A percentile compares a stretch with the other conserved stretches of the same genome.
Conservation (phyloP, 441 rosid species). For the Gossypium davidsonii region DNA sequence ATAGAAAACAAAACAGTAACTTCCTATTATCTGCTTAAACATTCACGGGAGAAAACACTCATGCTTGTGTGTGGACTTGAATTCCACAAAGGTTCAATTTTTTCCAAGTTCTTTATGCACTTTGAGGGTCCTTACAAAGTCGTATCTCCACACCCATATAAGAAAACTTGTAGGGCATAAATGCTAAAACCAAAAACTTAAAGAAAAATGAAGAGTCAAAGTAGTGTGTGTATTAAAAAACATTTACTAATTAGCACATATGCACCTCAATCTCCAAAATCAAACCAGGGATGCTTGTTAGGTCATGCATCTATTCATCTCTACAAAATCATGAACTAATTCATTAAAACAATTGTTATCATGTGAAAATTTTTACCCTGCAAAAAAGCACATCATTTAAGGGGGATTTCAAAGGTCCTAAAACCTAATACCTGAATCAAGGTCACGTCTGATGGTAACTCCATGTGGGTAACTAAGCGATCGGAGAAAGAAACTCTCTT, state of each 20-base stretch:
- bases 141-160: background rate
- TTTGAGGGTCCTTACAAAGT: background rate
- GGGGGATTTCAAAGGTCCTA: background rate
- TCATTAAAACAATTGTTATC: background rate
- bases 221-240: background rate
- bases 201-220: background rate
- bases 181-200: background rate
- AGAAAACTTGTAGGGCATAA: background rate
- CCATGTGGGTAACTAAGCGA: slow-evolving; percentile 63
- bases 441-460: slow-evolving; percentile 41
- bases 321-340: background rate
- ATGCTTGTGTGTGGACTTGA: background rate
- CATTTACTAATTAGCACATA: background rate
- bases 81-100: background rate
- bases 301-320: background rate
- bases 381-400: background rate
- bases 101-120: background rate
- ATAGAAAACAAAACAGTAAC: background rate
- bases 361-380: background rate
- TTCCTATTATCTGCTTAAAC: too few species aligned
- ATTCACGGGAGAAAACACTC: background rate
- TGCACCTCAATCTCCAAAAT: background rate
- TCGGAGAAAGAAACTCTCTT: slow-evolving; percentile 82
- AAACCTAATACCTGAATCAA: slow-evolving; percentile 52
- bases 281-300: background rate